phyloP scores from a whole-genome alignment of 1,284 basidiomycete genomes.

The Neonothopanus nambi region DNA sequence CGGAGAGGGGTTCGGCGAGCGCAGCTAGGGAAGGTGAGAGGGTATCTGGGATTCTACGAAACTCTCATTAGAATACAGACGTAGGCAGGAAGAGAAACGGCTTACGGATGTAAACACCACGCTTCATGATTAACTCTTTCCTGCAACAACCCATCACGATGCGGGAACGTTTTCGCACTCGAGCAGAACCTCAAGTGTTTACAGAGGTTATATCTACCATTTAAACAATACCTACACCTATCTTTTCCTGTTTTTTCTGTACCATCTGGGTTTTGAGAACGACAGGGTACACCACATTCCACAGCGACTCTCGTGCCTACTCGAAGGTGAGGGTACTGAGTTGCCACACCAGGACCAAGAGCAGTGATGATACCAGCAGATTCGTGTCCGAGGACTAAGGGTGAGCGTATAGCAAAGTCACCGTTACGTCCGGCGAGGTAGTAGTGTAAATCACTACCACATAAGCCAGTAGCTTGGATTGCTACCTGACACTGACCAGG shows the following conservation, averaged over 20 bases:
- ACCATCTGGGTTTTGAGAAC: constrained; percentile 30
- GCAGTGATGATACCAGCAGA: constrained; percentile 81
- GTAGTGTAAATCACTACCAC: constrained; percentile 92
- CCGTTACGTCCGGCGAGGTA: constrained; percentile 89
- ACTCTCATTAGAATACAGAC: constrained; percentile 13
- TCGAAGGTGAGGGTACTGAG: constrained; percentile 42
- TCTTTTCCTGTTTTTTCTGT: constrained; percentile 5
- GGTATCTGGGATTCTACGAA: constrained; percentile 69
- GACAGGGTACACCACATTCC: constrained; percentile 91
- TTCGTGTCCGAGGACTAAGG: constrained; percentile 91
- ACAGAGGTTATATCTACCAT: constrained; percentile 95
- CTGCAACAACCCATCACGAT: constrained; percentile 91
- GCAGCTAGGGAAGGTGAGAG: constrained; percentile 81
- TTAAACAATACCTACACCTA: constrained; percentile 58
- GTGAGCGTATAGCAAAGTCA: constrained; percentile 82
- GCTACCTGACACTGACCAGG: constrained; percentile 72
- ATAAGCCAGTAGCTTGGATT: constrained; percentile 85
- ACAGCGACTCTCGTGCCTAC: constrained; percentile 92
- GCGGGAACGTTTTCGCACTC: constrained; percentile 90
- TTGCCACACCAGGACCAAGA: constrained; percentile 63
- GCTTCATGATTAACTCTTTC: constrained; percentile 87
- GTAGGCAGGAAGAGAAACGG: constrained; percentile 19
- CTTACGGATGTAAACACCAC: constrained; percentile 83
- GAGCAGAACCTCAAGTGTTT: constrained; percentile 85
- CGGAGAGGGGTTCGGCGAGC: constrained; percentile 89